These are phyloP conservation scores for Reticulomyxa filosa DNA, from an alignment of 78 protist genomes.

Conservation along the genomic window DNA sequence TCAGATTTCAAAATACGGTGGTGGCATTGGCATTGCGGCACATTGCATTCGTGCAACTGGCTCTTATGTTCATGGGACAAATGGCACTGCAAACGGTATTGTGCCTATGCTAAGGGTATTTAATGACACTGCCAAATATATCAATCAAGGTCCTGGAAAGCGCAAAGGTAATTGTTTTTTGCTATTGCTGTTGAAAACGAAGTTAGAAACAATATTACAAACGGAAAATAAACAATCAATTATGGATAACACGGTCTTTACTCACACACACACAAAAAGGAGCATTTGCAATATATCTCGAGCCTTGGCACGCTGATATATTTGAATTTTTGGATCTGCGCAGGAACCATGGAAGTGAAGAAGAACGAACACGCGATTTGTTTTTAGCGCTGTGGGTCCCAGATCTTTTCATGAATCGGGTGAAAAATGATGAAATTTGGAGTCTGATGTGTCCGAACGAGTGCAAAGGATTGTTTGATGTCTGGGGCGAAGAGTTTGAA, in stretches of 20 bases:
- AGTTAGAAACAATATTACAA: too few relatives aligned
- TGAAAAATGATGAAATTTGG: conserved; percentile 69
- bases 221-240: too few relatives aligned
- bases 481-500: conserved; percentile 47
- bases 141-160: too few relatives aligned
- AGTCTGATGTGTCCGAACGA: conserved; percentile 79
- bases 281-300: conserved; percentile 89
- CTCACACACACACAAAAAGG: conserved; percentile 92
- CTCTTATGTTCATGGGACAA: conserved; percentile 17
- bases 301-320: conserved; percentile 96
- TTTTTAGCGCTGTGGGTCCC: conserved; percentile 90
- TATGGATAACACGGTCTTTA: too few relatives aligned
- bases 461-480: background rate
- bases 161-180: too few relatives aligned
- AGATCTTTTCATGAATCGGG: conserved; percentile 93
- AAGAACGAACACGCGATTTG: conserved; percentile 78
- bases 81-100: conserved; percentile 58
- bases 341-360: conserved; percentile 26
- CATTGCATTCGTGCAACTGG: conserved; percentile 67
- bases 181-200: too few relatives aligned
- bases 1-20: too few relatives aligned
- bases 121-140: conserved; percentile 84
- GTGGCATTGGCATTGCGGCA: conserved; percentile 82
- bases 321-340: conserved; percentile 44
- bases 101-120: conserved; percentile 94